Conservation (phyloP, 257 asterid species). For the Paulownia fortunei region DNA sequence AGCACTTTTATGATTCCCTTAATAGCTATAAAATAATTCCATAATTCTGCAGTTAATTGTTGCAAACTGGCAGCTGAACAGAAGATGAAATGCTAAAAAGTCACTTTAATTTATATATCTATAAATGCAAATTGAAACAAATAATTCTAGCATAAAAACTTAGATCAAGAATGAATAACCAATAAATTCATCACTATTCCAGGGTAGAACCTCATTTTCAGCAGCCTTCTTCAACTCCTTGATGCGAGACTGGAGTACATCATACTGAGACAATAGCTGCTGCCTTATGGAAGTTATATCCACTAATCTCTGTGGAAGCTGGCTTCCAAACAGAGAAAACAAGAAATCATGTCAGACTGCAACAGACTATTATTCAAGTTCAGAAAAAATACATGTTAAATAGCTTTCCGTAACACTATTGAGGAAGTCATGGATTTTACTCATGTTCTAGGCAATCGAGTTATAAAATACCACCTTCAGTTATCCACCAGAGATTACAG, state of each 20-base stretch:
- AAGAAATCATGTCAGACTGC: constrained; percentile 23
- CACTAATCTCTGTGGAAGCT: constrained; percentile 88
- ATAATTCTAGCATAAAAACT: not conserved
- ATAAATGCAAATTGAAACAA: not conserved
- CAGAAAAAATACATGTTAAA: not conserved
- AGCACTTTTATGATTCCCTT: constrained; percentile 18
- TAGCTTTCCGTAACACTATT: not conserved
- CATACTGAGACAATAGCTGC: constrained; percentile 88
- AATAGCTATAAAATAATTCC: not conserved
- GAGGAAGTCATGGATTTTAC: not conserved
- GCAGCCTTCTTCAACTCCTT: constrained; percentile 81
- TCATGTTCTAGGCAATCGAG: not conserved
- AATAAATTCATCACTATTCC: constrained; percentile 20
- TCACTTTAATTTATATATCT: not conserved
- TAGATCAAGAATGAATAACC: not conserved
- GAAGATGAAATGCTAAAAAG: not conserved
- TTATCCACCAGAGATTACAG: not conserved
- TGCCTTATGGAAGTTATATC: constrained; percentile 76
- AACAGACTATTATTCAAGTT: not conserved
- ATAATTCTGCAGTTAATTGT: not conserved
- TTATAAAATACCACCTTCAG: not conserved
- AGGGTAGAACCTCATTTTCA: constrained; percentile 77
- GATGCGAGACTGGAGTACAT: constrained; percentile 87
- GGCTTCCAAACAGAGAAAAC: constrained; percentile 35
- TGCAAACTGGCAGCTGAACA: not conserved